A percentile compares a stretch with the other conserved stretches of the same genome.
phyloP scores from a whole-genome alignment of 2,329 filamentous ascomycete species.

The Gliomastix tumulicola region DNA sequence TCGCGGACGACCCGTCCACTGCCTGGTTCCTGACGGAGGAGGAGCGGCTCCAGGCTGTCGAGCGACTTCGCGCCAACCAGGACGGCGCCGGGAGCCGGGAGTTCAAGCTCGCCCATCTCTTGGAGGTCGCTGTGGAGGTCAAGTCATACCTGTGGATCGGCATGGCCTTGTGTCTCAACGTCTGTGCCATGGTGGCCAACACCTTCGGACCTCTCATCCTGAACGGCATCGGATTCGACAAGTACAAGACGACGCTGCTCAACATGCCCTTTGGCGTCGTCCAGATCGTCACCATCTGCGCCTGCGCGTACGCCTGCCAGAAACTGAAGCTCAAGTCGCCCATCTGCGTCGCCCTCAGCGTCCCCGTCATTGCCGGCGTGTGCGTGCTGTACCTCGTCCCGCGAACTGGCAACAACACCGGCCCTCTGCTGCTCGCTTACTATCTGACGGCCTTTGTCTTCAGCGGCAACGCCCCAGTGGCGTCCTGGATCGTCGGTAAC shows the following conservation, averaged over 20 bases:
- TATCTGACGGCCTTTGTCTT: background rate
- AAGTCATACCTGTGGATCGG: constrained; percentile 55
- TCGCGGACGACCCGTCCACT: constrained; percentile 6
- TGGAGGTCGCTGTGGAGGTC: constrained; percentile 50
- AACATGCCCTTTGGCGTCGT: constrained; percentile 64
- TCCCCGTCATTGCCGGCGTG: background rate
- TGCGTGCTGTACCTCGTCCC: background rate
- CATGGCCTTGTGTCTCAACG: constrained; percentile 37
- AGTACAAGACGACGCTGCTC: constrained; percentile 59
- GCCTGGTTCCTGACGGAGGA: constrained; percentile 7
- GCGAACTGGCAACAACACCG: background rate
- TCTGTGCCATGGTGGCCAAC: constrained; percentile 38
- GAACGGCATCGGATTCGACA: constrained; percentile 60
- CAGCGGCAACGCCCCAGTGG: background rate
- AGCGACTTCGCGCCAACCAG: constrained; percentile 51
- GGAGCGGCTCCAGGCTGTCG: constrained; percentile 36
- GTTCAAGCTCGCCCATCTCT: constrained; percentile 51
- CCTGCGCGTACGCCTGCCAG: background rate
- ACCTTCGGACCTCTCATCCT: constrained; percentile 67
- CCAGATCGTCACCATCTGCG: constrained; percentile 2
- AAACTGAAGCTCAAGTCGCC: background rate
- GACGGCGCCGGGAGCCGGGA: constrained; percentile 34
- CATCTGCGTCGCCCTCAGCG: background rate
- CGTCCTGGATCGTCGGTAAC: background rate
- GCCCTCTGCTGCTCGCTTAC: background rate